Evolutionary conservation across 2,329 filamentous ascomycete genomes (phyloP).

Genomic region (Trichoderma sp.): DNA sequence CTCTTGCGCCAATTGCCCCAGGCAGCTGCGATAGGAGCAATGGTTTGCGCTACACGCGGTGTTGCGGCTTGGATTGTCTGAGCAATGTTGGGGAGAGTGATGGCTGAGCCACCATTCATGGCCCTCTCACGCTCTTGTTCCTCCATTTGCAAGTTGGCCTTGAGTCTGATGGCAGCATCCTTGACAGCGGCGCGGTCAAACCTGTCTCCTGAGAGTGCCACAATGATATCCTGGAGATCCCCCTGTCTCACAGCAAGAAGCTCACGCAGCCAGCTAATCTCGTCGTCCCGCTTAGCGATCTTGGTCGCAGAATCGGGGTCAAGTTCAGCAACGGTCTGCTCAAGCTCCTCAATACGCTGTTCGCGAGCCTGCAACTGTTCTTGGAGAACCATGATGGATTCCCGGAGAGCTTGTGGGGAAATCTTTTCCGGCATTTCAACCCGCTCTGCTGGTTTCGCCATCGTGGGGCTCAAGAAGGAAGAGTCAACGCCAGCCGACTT

Average conservation of each 20-base stretch:
- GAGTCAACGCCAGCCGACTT: slow-evolving; percentile 52
- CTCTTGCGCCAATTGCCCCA: slow-evolving; percentile 91
- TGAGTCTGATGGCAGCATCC: slow-evolving; percentile 88
- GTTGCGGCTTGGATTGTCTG: slow-evolving; percentile 75
- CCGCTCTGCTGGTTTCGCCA: slow-evolving; percentile 32
- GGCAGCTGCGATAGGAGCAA: slow-evolving; percentile 78
- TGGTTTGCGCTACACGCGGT: slow-evolving; percentile 78
- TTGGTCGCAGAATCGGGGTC: slow-evolving; percentile 78
- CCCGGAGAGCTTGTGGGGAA: slow-evolving; percentile 88
- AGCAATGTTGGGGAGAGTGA: slow-evolving; percentile 71
- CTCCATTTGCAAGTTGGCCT: slow-evolving; percentile 96
- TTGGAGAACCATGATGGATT: slow-evolving; percentile 94
- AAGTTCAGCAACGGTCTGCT: slow-evolving; percentile 63
- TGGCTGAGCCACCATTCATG: slow-evolving; percentile 64
- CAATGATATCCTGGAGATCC: slow-evolving; percentile 89
- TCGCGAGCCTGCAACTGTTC: slow-evolving; percentile 96
- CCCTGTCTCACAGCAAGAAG: slow-evolving; percentile 85
- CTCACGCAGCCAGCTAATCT: slow-evolving; percentile 93
- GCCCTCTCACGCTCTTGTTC: slow-evolving; percentile 90
- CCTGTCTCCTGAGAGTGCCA: slow-evolving; percentile 67
- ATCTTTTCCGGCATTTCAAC: slow-evolving; percentile 74
- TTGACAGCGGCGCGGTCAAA: slow-evolving; percentile 79
- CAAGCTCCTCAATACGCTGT: slow-evolving; percentile 81
- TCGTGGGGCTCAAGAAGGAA: slow-evolving; percentile 23
- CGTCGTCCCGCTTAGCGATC: slow-evolving; percentile 86